Base-by-base conservation (phyloP, 768 basidiomycete species). In the Thelephora ganbajun region DNA sequence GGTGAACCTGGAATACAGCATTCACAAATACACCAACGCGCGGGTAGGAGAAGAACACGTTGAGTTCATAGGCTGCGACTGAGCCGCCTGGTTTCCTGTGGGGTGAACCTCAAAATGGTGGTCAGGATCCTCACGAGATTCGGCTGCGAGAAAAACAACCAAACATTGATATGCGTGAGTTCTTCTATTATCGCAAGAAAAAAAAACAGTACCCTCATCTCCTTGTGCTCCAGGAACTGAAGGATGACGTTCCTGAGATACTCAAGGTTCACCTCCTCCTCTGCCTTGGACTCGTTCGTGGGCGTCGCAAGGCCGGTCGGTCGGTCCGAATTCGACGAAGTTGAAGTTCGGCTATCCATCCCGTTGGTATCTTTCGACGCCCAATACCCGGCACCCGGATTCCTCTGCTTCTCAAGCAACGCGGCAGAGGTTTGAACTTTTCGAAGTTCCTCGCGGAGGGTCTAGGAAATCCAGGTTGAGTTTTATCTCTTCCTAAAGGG, bases 201-300 rank as follows among this genome's bases (percentile, higher is more conserved):
- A 36, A 12, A 48, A 12, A 42, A 37, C 20, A 3, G 35, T 59
- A 92, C 92, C 66, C 96, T 74, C 92, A 97, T 97, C 63, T 98
- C 92, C 61, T 94, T 92, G 66, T 97, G 88, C 61, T 99, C 96
- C 44, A 99, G 70, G 68, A 99, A 99, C 61, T 98, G 96, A 42
- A 99, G 63, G 48, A 98, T 90, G 30, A 98, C 86, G 62, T 98
- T 98, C 49, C 96, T 74, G 42, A 99, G 64, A 63, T 99, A 99
- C 65, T 98, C 96, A 6, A 94, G 67, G 58, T 94, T 98, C 47
- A 98, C 76, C 51, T 94, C 94, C 59, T 94, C 93, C 39, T 97
- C 92, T 11, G 74, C 76, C 47, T 67, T 72, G 9, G 54, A 18
- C 54, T 50, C 2, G 62, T 59, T 43, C 62, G 39, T 48, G 2